Evolutionary conservation across 805 yeast species (phyloP).

Genomic region (Kuraishia borneana): DNA sequence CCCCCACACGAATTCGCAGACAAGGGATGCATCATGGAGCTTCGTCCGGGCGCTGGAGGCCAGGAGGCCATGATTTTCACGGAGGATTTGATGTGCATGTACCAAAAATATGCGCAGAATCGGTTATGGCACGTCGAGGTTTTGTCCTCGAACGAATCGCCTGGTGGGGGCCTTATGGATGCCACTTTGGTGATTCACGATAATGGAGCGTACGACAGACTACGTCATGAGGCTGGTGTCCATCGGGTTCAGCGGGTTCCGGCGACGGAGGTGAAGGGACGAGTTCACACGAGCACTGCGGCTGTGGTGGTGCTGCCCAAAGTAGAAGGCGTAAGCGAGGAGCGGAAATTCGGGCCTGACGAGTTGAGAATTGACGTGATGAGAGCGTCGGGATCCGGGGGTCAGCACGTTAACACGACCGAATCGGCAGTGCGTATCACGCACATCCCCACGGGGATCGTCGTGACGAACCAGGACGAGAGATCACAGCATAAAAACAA

Average conservation of each 20-base stretch:
- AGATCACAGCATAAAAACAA: conserved; percentile 91
- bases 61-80: conserved; percentile 86
- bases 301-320: conserved; percentile 92
- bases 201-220: conserved; percentile 62
- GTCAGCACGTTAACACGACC: conserved; percentile 96
- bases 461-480: conserved; percentile 87
- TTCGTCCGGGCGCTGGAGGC: conserved; percentile 96
- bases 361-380: conserved; percentile 93
- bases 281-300: conserved; percentile 93
- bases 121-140: conserved; percentile 60
- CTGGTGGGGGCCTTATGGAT: conserved; percentile 61
- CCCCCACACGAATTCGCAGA: conserved; percentile 75
- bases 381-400: conserved; percentile 96
- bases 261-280: conserved; percentile 84
- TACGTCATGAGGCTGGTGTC: conserved; percentile 87
- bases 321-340: conserved; percentile 45
- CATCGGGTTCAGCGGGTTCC: conserved; percentile 95
- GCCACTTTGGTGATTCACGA: conserved; percentile 68
- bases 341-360: conserved; percentile 68
- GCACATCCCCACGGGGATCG: conserved; percentile 84
- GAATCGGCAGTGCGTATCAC: conserved; percentile 93
- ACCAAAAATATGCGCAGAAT: conserved; percentile 52
- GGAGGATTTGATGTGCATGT: conserved; percentile 72
- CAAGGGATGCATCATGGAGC: conserved; percentile 67
- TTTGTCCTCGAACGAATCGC: conserved; percentile 43